Evolutionary conservation across 495 filamentous ascomycete species (phyloP).

Genomic region (Pseudomonodictys pantanalensis): DNA sequence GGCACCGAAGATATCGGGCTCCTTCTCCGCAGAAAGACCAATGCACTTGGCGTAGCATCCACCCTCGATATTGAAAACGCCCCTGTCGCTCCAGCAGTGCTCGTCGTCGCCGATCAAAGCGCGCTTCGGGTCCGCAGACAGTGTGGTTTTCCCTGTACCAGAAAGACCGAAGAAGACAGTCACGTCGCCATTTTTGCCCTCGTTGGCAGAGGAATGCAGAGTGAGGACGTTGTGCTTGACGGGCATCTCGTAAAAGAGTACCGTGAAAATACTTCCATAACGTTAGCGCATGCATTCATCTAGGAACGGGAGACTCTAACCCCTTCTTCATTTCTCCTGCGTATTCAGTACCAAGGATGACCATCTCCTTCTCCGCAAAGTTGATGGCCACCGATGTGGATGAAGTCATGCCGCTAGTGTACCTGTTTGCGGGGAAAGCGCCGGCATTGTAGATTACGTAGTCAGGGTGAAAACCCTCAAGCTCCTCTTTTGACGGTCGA

Average conservation of each 20-base stretch:
- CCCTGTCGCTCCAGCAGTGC: constrained; percentile 97
- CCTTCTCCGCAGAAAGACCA: constrained; percentile 93
- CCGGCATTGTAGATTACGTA: constrained; percentile 99
- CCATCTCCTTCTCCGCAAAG: constrained; percentile 91
- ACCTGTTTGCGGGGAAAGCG: constrained; percentile 97
- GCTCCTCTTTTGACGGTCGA: constrained; percentile 81
- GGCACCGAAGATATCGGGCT: constrained; percentile 96
- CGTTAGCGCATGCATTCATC: background rate
- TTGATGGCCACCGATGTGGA: constrained; percentile 84
- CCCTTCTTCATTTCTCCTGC: constrained; percentile 98
- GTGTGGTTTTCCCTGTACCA: constrained; percentile 96
- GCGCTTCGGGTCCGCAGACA: constrained; percentile 95
- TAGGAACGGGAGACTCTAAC: background rate
- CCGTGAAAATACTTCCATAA: constrained; percentile 87
- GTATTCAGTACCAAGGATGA: constrained; percentile 98
- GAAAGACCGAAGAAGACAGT: constrained; percentile 99
- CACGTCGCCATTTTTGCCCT: constrained; percentile 83
- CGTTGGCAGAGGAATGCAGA: constrained; percentile 90
- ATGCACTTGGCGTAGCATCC: constrained; percentile 99
- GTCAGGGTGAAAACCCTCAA: constrained; percentile 95
- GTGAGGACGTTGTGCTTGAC: constrained; percentile 99
- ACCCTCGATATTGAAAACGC: constrained; percentile 99
- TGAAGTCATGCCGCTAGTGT: constrained; percentile 97
- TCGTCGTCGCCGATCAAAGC: constrained; percentile 97
- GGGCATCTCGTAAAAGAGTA: constrained; percentile 99